These are phyloP conservation scores for Crotalaria pallida DNA, from an alignment of 306 rosid genomes.

Conservation along the genomic window DNA sequence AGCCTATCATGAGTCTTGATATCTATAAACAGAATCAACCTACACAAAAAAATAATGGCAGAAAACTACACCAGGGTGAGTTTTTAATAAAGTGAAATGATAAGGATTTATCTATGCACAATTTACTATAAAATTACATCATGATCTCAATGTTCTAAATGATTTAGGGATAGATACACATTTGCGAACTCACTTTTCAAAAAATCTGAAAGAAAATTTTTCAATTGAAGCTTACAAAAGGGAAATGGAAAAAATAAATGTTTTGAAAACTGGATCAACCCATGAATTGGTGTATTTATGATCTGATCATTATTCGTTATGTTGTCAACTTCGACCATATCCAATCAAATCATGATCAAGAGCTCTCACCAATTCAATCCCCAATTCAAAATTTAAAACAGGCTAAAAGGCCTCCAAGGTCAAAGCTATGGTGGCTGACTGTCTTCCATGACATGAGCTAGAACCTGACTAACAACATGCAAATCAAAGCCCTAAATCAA, in stretches of 20 bases:
- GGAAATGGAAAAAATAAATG: background rate
- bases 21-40: background rate
- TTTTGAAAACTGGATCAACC: no score
- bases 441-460: background rate
- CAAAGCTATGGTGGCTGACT: background rate
- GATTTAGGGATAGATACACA: no score
- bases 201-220: background rate
- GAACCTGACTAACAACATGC: background rate
- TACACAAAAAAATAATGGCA: no score
- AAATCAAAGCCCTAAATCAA: background rate
- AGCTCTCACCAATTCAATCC: background rate
- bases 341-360: no score
- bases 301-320: no score
- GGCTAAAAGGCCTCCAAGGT: background rate
- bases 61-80: no score
- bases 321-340: no score
- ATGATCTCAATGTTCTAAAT: no score
- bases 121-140: no score
- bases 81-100: background rate
- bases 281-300: no score
- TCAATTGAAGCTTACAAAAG: background rate
- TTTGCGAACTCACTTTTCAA: no score
- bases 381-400: background rate
- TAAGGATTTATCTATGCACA: no score
- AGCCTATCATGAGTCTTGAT: background rate